Evolutionary conservation across 495 filamentous ascomycete genomes (phyloP), one percentile per base, ranked within the genome.

Genomic region (Lasiosphaeria ovina): DNA sequence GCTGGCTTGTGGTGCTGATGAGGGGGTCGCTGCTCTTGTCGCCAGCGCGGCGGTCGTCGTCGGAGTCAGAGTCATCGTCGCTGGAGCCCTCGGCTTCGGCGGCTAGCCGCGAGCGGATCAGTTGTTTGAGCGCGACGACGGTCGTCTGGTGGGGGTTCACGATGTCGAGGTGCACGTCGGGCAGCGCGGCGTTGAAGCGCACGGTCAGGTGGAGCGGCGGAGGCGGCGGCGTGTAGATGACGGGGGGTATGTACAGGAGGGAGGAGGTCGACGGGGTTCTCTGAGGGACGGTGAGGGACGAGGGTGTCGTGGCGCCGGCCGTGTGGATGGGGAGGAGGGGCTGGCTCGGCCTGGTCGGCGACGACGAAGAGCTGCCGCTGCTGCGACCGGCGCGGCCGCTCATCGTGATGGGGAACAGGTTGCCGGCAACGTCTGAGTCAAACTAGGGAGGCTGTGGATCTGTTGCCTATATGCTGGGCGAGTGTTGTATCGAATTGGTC

Each of bases 131-230:
- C 1, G 87, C 83, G 50, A 89, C 80, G 58, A 87, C 81, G 51
- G 90, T 89, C 24, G 89, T 93, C 24, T 76, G 81, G 38, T 78
- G 66, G 4, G 93, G 89, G 16, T 72, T 73, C 52, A 84, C 67
- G 74, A 97, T 82, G 69, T 89, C 84, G 60, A 97, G 82, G 53
- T 85, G 83, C 55, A 97, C 84, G 75, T 97, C 93, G 7, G 92
- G 85, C 58, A 93, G 82, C 3, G 90, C 83, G 58, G 88, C 86
- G 51, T 90, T 88, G 83, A 97, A 97, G 72, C 93, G 91, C 74
- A 97, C 86, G 17, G 86, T 92, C 24, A 97, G 80, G 66, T 86
- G 82, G 51, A 93, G 75, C 56, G 81, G 81, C 42, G 79, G 74
- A 24, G 73, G 65, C 38, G 6, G 12, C 12, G 44, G 12, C 12